phyloP scores from a whole-genome alignment of 2,329 filamentous ascomycete species.

The Phymatotrichopsis omnivora region DNA sequence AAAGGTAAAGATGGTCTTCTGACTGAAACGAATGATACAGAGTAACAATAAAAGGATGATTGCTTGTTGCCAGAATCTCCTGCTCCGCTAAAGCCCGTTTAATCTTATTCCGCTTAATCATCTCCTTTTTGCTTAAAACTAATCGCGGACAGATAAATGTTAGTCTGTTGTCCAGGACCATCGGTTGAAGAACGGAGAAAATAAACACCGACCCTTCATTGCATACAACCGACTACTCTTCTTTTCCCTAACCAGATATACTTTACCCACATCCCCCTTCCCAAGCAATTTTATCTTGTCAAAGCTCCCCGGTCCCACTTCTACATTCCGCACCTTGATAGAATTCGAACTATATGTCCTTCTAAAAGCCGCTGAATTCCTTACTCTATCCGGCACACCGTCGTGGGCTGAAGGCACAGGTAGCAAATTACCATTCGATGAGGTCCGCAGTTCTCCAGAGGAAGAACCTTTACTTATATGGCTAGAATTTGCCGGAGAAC shows the following conservation, averaged over 20 bases:
- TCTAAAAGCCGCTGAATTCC: slow-evolving; percentile 61
- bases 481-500: slow-evolving; percentile 17
- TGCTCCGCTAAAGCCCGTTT: slow-evolving; percentile 96
- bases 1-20: slow-evolving; percentile 96
- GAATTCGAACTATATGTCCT: slow-evolving; percentile 98
- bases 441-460: slow-evolving; percentile 9
- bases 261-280: slow-evolving; percentile 97
- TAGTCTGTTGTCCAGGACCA: slow-evolving; percentile 3
- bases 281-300: slow-evolving; percentile 99
- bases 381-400: slow-evolving; percentile 44
- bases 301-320: slow-evolving; percentile 89
- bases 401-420: slow-evolving; percentile 37
- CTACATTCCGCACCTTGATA: slow-evolving; percentile 95
- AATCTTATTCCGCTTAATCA: slow-evolving; percentile 99
- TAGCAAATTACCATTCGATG: slow-evolving; percentile 25
- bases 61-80: slow-evolving; percentile 95
- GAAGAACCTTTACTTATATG: slow-evolving; percentile 13
- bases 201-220: slow-evolving; percentile 71
- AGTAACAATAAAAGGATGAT: slow-evolving; percentile 97
- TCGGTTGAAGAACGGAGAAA: background rate
- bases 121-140: slow-evolving; percentile 99
- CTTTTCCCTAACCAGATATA: slow-evolving; percentile 95
- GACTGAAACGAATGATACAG: slow-evolving; percentile 99
- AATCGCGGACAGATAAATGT: slow-evolving; percentile 14
- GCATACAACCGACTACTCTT: slow-evolving; percentile 91